These are phyloP conservation scores for Copromyces sp. DNA, from an alignment of 495 filamentous ascomycete genomes.

Conservation along the genomic window DNA sequence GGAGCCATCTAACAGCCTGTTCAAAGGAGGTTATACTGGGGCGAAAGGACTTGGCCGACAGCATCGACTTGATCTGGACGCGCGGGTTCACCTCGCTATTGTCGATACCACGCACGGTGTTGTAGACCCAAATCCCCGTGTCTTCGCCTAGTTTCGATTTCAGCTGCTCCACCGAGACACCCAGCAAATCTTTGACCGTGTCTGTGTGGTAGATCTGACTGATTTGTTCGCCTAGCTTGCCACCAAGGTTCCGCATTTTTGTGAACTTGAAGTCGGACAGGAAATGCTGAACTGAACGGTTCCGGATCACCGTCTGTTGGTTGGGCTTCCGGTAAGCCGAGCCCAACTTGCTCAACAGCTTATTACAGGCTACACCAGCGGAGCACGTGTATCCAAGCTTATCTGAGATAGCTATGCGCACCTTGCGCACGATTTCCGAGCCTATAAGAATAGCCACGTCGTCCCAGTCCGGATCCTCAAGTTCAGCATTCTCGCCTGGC, in stretches of 20 bases:
- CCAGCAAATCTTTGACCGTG: constrained; percentile 62
- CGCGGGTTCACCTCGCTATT: constrained; percentile 79
- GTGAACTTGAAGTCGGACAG: constrained; percentile 84
- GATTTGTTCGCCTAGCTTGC: constrained; percentile 88
- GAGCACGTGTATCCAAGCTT: constrained; percentile 73
- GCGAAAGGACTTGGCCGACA: constrained; percentile 93
- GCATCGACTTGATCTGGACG: constrained; percentile 93
- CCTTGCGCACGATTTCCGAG: constrained; percentile 73
- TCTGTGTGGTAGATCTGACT: constrained; percentile 70
- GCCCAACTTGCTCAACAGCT: constrained; percentile 91
- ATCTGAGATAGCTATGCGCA: constrained; percentile 50
- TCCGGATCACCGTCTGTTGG: constrained; percentile 81
- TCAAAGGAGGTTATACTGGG: constrained; percentile 73
- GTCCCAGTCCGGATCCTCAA: constrained; percentile 90
- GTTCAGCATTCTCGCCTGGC: constrained; percentile 58
- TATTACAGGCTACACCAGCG: constrained; percentile 79
- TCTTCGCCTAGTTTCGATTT: constrained; percentile 75
- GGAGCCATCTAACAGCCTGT: constrained; percentile 76
- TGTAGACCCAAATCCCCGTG: constrained; percentile 80
- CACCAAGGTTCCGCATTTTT: constrained; percentile 89
- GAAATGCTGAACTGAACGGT: constrained; percentile 72
- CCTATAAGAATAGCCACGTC: constrained; percentile 80
- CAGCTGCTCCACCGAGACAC: constrained; percentile 64
- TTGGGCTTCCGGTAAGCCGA: constrained; percentile 88
- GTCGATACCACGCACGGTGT: constrained; percentile 78